Percentiles rank a stretch among this genome's conserved stretches.
Evolutionary conservation across 805 yeast species (phyloP).

Genomic region (Naumovozyma castellii): DNA sequence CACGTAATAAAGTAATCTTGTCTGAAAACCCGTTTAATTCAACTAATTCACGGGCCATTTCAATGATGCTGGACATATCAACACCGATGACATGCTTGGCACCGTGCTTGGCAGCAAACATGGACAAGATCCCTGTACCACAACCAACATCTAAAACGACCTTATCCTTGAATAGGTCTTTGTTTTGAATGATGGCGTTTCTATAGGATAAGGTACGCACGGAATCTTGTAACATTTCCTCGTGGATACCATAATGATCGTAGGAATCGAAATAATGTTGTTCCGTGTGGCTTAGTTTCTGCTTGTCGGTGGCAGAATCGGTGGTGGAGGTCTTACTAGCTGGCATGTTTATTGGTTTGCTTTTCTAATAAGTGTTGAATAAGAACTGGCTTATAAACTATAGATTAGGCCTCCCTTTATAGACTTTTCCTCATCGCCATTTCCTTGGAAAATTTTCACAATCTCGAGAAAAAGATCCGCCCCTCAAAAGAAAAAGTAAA

Average conservation of each 20-base stretch:
- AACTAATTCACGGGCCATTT: slow-evolving; percentile 87
- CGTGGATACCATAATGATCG: slow-evolving; percentile 96
- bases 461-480: too few relatives aligned
- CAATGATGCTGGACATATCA: slow-evolving; percentile 93
- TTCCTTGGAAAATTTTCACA: too few relatives aligned
- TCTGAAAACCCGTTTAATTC: slow-evolving; percentile 74
- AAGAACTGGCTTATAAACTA: too few relatives aligned
- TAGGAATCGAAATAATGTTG: slow-evolving; percentile 93
- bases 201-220: slow-evolving; percentile 88
- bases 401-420: too few relatives aligned
- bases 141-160: slow-evolving; percentile 96
- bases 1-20: slow-evolving; percentile 79
- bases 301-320: slow-evolving; percentile 58
- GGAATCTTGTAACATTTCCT: slow-evolving; percentile 95
- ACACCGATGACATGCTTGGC: slow-evolving; percentile 97
- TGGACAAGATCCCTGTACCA: slow-evolving; percentile 94
- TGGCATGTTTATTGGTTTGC: background rate
- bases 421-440: too few relatives aligned
- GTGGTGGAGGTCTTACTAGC: slow-evolving; percentile 21
- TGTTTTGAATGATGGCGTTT: slow-evolving; percentile 84
- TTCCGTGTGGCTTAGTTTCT: slow-evolving; percentile 57
- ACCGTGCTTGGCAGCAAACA: slow-evolving; percentile 98
- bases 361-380: too few relatives aligned
- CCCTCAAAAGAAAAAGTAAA: too few relatives aligned
- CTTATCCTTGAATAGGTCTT: slow-evolving; percentile 82